Evolutionary conservation across 257 asterid genomes (phyloP), one percentile per base, ranked within the genome.

Genomic region (Echites panduratus): DNA sequence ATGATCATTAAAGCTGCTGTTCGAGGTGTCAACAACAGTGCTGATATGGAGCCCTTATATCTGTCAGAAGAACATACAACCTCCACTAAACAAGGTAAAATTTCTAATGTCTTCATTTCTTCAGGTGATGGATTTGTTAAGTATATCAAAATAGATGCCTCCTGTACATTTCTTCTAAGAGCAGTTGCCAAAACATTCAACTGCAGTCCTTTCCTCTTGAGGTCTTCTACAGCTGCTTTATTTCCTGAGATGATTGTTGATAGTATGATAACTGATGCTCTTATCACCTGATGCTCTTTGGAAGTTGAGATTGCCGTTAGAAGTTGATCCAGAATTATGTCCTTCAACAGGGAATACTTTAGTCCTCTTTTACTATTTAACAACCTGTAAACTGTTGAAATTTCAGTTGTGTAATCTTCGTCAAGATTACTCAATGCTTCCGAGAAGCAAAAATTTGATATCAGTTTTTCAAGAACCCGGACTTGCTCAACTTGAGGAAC

Each of bases 1-100:
- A 93, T 89, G 65, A 93, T 89, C 96, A 87, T 88, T 75, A 93
- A 47, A 0, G 98, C 91, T 3, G 98, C 98, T 8, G 94, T 87
- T 1, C 96, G 89, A 13, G 98, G 98, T 27, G 98, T 85, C 45
- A 89, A 65, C 48, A 44, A 17, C 26, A 85, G 78, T 32, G 92
- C 71, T 26, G 80, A 79, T 27, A 86, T 59, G 32, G 78, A 85
- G 27, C 78, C 44, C 76, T 88, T 84, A 82, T 82, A 83, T 73
- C 84, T 83, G 65, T 80, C 84, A 41, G 96, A 81, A 64, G 87
- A 77, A 70, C 97, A 90, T 12, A 89, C 93, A 35, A 93, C 90
- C 68, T 93, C 96, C 59, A 91, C 89, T 20, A 93, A 83, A 76
- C 85, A 89, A 50, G 98, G 98, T 44, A 90, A 77, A 50, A 93